phyloP scores from a whole-genome alignment of 2,329 filamentous ascomycete genomes.

The Phialophora expanda region DNA sequence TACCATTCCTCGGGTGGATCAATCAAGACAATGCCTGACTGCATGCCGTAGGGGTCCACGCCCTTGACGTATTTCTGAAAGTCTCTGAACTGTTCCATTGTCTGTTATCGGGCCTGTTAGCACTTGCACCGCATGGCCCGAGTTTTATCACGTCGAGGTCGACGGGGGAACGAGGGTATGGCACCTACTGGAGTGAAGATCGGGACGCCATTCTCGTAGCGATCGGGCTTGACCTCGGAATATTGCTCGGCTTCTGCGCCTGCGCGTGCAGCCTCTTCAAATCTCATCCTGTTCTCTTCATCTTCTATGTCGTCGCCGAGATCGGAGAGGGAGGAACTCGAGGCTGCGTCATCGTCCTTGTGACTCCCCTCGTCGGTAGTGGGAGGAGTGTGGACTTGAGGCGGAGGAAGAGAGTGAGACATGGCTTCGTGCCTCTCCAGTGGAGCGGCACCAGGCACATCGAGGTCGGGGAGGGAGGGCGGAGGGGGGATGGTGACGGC shows the following conservation, averaged over 20 bases:
- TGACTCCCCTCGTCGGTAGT: constrained; percentile 42
- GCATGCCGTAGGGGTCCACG: constrained; percentile 94
- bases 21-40: constrained; percentile 94
- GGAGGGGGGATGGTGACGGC: constrained; percentile 39
- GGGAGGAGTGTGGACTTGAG: constrained; percentile 40
- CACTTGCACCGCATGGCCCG: neutral
- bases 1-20: constrained; percentile 94
- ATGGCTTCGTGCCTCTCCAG: constrained; percentile 25
- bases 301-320: constrained; percentile 38
- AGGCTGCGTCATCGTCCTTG: constrained; percentile 51
- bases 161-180: neutral
- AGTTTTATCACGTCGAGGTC: neutral
- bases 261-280: constrained; percentile 40
- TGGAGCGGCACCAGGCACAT: constrained; percentile 27
- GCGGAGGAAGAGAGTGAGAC: constrained; percentile 21
- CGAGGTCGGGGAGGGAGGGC: constrained; percentile 29
- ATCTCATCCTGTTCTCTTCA: constrained; percentile 39
- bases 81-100: constrained; percentile 75
- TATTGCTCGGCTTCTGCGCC: constrained; percentile 64
- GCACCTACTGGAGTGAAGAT: constrained; percentile 80
- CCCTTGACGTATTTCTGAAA: constrained; percentile 91
- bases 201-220: constrained; percentile 84
- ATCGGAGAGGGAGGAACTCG: constrained; percentile 42
- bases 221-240: constrained; percentile 79
- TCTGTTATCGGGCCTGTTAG: constrained; percentile 50